phyloP scores from a whole-genome alignment of 257 asterid genomes.

The Plantago ovata region DNA sequence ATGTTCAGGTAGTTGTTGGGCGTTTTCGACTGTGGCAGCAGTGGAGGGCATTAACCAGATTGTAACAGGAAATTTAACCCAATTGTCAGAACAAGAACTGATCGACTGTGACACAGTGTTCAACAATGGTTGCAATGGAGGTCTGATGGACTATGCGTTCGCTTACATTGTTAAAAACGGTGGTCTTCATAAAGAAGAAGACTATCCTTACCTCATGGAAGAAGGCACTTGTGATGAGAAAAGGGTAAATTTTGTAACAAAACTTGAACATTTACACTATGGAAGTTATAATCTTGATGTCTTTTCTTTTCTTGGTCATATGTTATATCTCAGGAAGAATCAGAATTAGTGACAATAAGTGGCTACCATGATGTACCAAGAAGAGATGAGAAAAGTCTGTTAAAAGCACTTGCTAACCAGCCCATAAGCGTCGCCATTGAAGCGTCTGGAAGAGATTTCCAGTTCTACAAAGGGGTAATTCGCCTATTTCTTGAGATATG shows the following conservation, averaged over 20 bases:
- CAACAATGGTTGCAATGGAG: constrained; percentile 24
- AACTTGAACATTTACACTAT: not conserved
- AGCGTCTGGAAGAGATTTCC: constrained; percentile 5
- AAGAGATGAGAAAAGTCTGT: not conserved
- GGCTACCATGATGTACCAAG: constrained; percentile 9
- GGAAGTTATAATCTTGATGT: not conserved
- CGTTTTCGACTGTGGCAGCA: constrained; percentile 21
- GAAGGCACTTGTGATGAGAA: constrained; percentile 4
- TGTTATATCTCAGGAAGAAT: not conserved
- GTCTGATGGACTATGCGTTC: constrained; percentile 30
- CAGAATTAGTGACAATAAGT: not conserved
- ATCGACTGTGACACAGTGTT: constrained; percentile 19
- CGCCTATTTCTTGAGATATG: no score
- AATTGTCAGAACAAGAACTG: constrained; percentile 22
- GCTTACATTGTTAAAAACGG: constrained; percentile 22
- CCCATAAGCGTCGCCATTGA: constrained; percentile 10
- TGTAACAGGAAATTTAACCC: constrained; percentile 15
- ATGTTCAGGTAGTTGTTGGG: constrained; percentile 14
- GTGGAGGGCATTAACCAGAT: constrained; percentile 28
- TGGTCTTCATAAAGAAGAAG: constrained; percentile 32
- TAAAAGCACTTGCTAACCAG: constrained; percentile 2
- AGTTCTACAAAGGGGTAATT: constrained; percentile 9
- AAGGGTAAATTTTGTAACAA: not conserved
- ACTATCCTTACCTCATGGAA: constrained; percentile 29
- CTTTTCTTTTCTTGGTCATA: not conserved